Percentiles rank a stretch among this genome's conserved stretches.
Conservation (phyloP, 495 filamentous ascomycete genomes). For the Polyplosphaeria fusca region DNA sequence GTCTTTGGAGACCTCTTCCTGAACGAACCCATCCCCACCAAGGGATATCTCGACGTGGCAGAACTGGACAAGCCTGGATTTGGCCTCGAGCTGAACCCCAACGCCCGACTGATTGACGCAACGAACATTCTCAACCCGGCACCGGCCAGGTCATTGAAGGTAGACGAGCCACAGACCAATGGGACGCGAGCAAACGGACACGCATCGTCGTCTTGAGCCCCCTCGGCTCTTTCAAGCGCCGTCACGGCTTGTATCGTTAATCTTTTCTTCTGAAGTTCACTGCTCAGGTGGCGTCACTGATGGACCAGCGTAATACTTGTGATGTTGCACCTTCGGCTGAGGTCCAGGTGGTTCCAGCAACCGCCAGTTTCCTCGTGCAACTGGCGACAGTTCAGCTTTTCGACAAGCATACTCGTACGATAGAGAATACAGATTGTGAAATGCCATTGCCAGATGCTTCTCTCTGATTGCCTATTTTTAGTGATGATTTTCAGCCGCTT, state of each 20-base stretch:
- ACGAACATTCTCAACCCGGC: constrained; percentile 66
- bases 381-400: too few relatives aligned
- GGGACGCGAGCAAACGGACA: constrained; percentile 29
- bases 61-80: constrained; percentile 88
- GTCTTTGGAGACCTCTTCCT: constrained; percentile 89
- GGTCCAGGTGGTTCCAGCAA: constrained; percentile 8
- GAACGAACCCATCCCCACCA: constrained; percentile 82
- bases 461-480: constrained; percentile 26
- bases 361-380: not conserved
- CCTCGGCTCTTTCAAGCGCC: too few relatives aligned
- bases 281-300: constrained; percentile 3
- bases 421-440: too few relatives aligned
- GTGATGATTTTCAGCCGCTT: constrained; percentile 20
- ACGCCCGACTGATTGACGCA: constrained; percentile 73
- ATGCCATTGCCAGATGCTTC: not conserved
- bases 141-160: constrained; percentile 56
- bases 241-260: too few relatives aligned
- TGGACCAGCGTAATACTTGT: too few relatives aligned
- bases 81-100: constrained; percentile 78
- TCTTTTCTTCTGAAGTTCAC: not conserved
- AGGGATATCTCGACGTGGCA: constrained; percentile 73
- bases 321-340: not conserved
- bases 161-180: constrained; percentile 15
- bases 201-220: too few relatives aligned
- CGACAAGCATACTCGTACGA: not conserved